These are phyloP conservation scores for Zizania palustris DNA, from an alignment of 202 grass and related monocot genomes.

Conservation along the genomic window DNA sequence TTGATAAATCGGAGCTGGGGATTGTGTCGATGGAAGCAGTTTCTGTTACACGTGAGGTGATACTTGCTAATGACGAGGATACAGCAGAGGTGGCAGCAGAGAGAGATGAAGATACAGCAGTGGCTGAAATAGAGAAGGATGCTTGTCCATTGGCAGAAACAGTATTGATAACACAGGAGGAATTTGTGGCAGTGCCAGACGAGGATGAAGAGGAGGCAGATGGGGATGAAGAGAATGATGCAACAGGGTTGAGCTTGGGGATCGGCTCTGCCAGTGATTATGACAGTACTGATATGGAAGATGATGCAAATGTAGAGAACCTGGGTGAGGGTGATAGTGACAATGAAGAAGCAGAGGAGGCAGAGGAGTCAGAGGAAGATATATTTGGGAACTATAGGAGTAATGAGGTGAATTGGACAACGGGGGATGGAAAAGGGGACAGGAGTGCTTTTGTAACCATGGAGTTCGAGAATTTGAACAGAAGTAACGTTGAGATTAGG, in stretches of 20 bases:
- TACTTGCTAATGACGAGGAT: slow-evolving; percentile 10
- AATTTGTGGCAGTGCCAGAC: slow-evolving; percentile 8
- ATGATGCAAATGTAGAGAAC: slow-evolving; percentile 48
- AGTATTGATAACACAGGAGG: slow-evolving; percentile 33
- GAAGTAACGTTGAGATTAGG: slow-evolving; percentile 53
- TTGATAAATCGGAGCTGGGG: slow-evolving; percentile 20
- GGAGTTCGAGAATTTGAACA: slow-evolving; percentile 92
- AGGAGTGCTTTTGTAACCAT: slow-evolving; percentile 43
- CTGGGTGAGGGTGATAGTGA: slow-evolving; percentile 43
- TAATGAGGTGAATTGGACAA: slow-evolving; percentile 58
- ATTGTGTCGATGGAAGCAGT: slow-evolving; percentile 2
- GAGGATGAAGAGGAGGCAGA: slow-evolving; percentile 38
- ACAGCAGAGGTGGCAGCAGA: not conserved
- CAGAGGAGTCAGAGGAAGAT: slow-evolving; percentile 42
- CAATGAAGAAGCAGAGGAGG: slow-evolving; percentile 50
- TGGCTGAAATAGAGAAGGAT: slow-evolving; percentile 15
- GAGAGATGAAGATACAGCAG: slow-evolving; percentile 1
- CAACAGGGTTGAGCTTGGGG: slow-evolving; percentile 47
- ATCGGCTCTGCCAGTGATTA: slow-evolving; percentile 39
- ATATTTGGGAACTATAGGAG: slow-evolving; percentile 50
- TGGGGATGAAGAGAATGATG: slow-evolving; percentile 47
- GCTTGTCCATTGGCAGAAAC: slow-evolving; percentile 13
- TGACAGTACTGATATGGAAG: slow-evolving; percentile 49
- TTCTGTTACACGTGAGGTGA: not conserved
- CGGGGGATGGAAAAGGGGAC: slow-evolving; percentile 47